Evolutionary conservation across 495 filamentous ascomycete species (phyloP), one percentile per base, ranked within the genome.

Genomic region (Aspergillus diversus): DNA sequence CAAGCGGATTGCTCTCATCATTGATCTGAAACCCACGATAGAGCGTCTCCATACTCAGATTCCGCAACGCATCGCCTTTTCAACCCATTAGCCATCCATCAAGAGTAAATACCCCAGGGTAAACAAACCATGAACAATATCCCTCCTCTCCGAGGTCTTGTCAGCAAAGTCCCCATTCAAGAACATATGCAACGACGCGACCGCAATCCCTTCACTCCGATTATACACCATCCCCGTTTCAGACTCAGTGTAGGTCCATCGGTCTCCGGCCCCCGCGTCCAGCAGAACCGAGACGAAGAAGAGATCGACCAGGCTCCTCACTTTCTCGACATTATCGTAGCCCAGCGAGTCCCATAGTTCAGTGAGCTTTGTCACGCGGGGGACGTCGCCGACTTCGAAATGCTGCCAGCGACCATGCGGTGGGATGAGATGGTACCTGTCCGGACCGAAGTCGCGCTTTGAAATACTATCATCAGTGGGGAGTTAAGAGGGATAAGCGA

Each of bases 211-310:
- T 60, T 87, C 84, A 60, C 83, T 86, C n/a, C 84, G 71, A 6
- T 71, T 76, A 56, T 82, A 84, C 1, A 75, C 60, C 37, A 74
- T 69, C 15, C 77, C 82, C 7, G 77, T 81, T 37, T 74, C 76
- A 7, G 82, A 81, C 66, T 84, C 84, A 1, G 72, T 76, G 61
- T 82, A 87, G 4, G 73, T 72, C 92, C 92, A 97, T 32, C 79
- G 75, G 13, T 89, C 90, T 31, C 92, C 92, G 1, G 92, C 92
- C 5, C 92, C 92, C 5, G 92, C 92, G 73, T 97, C 92, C 5
- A 97, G 84, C 48, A 97, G 80, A 15, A 97, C 92, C n/a, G 92
- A 93, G 59, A 96, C 89, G 51, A 96, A 80, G 77, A 96, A 96
- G 15, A 97, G 81, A 69, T 97, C 92, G 42, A 96, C 78, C 55